Percentiles rank a stretch among this genome's conserved stretches.
These are phyloP conservation scores for Clathrus columnatus DNA, from an alignment of 768 basidiomycete genomes.

Conservation along the genomic window DNA sequence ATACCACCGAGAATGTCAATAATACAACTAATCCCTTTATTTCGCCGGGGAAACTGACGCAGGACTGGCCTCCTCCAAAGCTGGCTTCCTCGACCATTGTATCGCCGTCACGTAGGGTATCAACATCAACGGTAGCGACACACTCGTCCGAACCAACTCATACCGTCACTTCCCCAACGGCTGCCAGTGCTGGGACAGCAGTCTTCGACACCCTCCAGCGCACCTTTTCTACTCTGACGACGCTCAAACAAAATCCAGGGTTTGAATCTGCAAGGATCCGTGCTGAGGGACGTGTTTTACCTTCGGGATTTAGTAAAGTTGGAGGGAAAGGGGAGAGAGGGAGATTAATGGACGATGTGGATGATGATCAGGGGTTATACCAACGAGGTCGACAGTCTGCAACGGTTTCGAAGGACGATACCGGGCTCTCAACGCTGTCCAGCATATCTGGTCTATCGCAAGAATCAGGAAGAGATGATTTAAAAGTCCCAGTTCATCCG, in stretches of 20 bases:
- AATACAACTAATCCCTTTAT: not conserved
- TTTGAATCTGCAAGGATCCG: constrained; percentile 2
- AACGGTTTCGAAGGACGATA: not conserved
- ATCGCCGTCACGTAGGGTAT: not conserved
- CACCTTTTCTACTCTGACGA: not conserved
- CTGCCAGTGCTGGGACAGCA: not conserved
- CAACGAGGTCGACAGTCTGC: not conserved
- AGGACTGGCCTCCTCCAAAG: not conserved
- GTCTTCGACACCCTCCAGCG: constrained; percentile 1
- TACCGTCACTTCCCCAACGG: not conserved
- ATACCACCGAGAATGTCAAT: not conserved
- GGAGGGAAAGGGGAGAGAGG: not conserved
- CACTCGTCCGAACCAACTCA: not conserved
- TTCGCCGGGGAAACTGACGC: not conserved
- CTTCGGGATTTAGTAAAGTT: constrained; percentile 1
- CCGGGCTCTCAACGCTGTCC: no score
- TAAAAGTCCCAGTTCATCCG: not conserved
- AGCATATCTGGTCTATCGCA: not conserved
- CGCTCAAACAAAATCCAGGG: constrained; percentile 1
- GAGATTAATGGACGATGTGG: not conserved
- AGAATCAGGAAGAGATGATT: not conserved
- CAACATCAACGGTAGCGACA: not conserved
- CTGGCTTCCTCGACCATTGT: not conserved
- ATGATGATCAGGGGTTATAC: not conserved
- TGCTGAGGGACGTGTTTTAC: constrained; percentile 6